phyloP scores from a whole-genome alignment of 2,329 filamentous ascomycete species.

The Metarhizium robertsii region DNA sequence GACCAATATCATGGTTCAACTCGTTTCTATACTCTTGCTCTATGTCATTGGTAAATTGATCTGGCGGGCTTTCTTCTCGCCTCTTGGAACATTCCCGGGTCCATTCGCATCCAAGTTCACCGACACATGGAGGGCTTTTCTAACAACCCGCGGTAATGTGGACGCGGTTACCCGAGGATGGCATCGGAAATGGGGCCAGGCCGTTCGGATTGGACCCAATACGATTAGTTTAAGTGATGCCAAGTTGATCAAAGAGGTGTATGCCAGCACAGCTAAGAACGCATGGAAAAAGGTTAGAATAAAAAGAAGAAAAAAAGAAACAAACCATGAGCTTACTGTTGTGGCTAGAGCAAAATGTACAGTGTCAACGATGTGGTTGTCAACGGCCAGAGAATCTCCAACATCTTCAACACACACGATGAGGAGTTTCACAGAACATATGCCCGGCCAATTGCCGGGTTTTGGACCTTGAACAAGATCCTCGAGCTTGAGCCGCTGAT shows the following conservation, averaged over 20 bases:
- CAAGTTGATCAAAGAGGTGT: conserved; percentile 10
- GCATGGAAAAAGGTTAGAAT: conserved; percentile 10
- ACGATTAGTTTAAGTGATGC: conserved; percentile 10
- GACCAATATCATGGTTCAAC: background rate
- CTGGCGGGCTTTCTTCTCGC: conserved; percentile 7
- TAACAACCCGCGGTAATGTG: conserved; percentile 6
- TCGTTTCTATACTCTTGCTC: background rate
- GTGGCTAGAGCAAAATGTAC: conserved; percentile 11
- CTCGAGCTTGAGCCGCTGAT: conserved; percentile 11
- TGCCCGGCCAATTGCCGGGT: conserved; percentile 8
- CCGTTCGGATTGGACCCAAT: conserved; percentile 11
- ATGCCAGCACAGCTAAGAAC: conserved; percentile 8
- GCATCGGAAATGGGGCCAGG: conserved; percentile 10
- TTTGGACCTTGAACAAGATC: conserved; percentile 10
- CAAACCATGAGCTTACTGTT: background rate
- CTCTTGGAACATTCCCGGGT: conserved; percentile 8
- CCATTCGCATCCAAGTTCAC: conserved; percentile 9
- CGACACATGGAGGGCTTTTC: conserved; percentile 8
- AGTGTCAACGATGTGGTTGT: conserved; percentile 10
- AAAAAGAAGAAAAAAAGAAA: background rate
- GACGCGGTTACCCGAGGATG: conserved; percentile 5
- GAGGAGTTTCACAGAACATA: conserved; percentile 10
- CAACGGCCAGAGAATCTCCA: conserved; percentile 9
- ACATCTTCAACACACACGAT: conserved; percentile 13
- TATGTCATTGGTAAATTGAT: background rate